phyloP scores from a whole-genome alignment of 2,329 filamentous ascomycete genomes.

The Corynespora cassiicola region DNA sequence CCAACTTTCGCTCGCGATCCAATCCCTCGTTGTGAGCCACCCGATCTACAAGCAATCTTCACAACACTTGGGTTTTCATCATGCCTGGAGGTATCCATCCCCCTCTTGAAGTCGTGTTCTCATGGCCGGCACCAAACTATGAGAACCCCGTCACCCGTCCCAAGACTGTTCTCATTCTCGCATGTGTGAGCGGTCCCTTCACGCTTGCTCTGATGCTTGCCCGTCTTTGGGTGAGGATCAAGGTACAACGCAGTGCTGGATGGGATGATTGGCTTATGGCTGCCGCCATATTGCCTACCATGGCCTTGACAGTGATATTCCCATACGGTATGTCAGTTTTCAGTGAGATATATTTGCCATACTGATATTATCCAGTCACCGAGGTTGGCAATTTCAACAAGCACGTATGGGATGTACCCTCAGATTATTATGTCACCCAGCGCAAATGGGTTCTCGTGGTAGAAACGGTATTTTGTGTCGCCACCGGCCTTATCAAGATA shows the following conservation, averaged over 20 bases:
- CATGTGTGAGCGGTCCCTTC: constrained; percentile 29
- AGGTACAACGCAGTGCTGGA: constrained; percentile 29
- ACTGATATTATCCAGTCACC: constrained; percentile 22
- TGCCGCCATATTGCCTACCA: constrained; percentile 25
- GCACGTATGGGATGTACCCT: constrained; percentile 36
- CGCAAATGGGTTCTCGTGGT: constrained; percentile 37
- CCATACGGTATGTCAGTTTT: constrained; percentile 22
- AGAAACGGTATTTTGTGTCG: constrained; percentile 32
- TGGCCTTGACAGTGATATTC: constrained; percentile 25
- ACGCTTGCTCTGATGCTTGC: constrained; percentile 28
- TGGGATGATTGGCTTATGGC: constrained; percentile 40
- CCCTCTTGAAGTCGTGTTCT: constrained; percentile 27
- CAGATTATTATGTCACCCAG: constrained; percentile 17
- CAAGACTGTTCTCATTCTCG: constrained; percentile 22
- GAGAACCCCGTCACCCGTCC: constrained; percentile 26
- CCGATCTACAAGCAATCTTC: no score
- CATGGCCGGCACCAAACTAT: constrained; percentile 34
- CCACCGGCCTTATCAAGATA: constrained; percentile 38
- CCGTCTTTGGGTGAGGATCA: constrained; percentile 35
- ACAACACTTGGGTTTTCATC: constrained; percentile 9
- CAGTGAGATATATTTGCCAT: neutral
- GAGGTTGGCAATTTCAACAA: constrained; percentile 25
- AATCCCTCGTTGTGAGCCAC: neutral
- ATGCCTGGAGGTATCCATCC: constrained; percentile 40
- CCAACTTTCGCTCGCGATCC: constrained; percentile 11